These are phyloP conservation scores for Mycocentrospora acerina DNA, from an alignment of 2,329 filamentous ascomycete genomes.

Conservation along the genomic window DNA sequence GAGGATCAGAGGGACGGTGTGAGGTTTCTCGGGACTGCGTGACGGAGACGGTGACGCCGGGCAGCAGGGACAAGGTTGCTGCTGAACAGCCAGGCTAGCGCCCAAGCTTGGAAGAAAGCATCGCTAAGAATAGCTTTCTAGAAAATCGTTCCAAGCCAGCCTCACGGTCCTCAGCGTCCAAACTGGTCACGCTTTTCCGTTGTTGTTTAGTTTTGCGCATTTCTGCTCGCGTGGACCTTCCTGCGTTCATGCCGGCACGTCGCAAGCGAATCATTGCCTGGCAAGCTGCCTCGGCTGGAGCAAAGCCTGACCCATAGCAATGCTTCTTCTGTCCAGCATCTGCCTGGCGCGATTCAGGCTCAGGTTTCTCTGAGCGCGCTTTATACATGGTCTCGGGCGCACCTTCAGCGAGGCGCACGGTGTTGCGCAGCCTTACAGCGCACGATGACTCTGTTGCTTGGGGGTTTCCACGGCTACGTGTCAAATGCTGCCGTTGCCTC, in stretches of 20 bases:
- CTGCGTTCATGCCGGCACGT: not conserved
- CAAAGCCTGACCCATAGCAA: no score
- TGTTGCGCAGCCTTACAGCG: conserved; percentile 18
- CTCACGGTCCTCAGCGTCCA: conserved; percentile 11
- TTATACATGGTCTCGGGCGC: no score
- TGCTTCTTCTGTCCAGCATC: conserved; percentile 2
- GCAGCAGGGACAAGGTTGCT: conserved; percentile 14
- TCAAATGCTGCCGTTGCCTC: no score
- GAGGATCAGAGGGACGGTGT: no score
- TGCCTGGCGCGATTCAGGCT: no score
- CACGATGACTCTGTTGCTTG: conserved; percentile 9
- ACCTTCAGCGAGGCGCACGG: no score
- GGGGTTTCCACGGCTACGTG: conserved; percentile 5
- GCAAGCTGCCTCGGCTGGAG: no score
- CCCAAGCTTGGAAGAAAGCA: conserved; percentile 33
- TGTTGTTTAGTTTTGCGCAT: conserved; percentile 18
- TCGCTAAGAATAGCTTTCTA: conserved; percentile 34
- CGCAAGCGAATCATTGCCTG: conserved; percentile 2
- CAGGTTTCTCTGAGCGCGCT: no score
- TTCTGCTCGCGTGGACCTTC: no score
- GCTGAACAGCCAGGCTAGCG: conserved; percentile 4
- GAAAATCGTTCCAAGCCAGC: conserved; percentile 14
- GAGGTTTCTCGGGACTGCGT: conserved; percentile 21
- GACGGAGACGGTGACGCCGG: conserved; percentile 19
- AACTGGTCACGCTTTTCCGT: conserved; percentile 19